Evolutionary conservation across 2,329 filamentous ascomycete genomes (phyloP), one percentile per base, ranked within the genome.

Genomic region (Aspergillus floridensis): DNA sequence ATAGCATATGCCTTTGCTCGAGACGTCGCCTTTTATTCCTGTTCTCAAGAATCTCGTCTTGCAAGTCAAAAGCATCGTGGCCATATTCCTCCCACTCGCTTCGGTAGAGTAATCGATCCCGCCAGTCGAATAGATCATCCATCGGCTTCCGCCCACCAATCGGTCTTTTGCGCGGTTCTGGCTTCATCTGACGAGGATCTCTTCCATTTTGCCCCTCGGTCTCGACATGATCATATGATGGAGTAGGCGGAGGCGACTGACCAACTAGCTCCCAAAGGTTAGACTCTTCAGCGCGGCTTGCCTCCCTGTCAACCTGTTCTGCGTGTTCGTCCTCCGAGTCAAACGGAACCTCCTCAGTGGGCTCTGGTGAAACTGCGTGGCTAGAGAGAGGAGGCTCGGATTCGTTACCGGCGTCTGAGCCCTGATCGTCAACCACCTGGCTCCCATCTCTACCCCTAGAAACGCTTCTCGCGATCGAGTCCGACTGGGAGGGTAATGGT

Each of bases 41-140:
- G 59, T 72, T 72, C 48, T 66, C 63, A 22, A 59, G 60, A 49
- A 77, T 57, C 2, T 73, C 69, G 10, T 72, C 68, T 16, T 73
- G 65, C 5, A 74, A 49, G 21, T 73, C 64, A 11, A 66, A 53
- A 2, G 66, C 58, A 7, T 68, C 69, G 38, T 67, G 62, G 1
- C 72, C 72, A 57, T 73, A 74, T n/a, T 72, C 70, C 65, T 85
- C 82, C 83, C 84, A 86, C 32, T 80, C 75, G 19, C 77, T 74
- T 49, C 74, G 76, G 54, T 81, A 83, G 2, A 80, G 66, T 1
- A 76, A 72, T 53, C 71, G 73, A 26, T 74, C 74, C 53, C 80
- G 77, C 84, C 84, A 86, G 53, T 80, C 72, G n/a, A 73, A 66
- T 10, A 76, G 57, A 11, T 80, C 75, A 49, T 75, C 64, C 56